Conservation (phyloP, 2,329 filamentous ascomycete species). For the Fusarium nisikadoi region DNA sequence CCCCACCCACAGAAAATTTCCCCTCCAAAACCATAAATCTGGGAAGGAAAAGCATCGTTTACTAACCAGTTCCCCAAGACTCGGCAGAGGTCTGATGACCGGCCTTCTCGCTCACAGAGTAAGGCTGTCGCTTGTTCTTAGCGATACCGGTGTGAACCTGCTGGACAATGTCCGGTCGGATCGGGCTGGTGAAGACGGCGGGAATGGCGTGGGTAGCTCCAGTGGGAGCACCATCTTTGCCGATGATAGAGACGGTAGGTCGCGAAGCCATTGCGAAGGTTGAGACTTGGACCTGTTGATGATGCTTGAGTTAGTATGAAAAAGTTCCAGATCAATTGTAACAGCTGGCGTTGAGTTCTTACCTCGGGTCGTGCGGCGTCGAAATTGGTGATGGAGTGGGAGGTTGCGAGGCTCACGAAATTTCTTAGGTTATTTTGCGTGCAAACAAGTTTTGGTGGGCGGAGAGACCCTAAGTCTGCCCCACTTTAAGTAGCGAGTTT, state of each 20-base stretch:
- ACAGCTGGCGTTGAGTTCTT: constrained; percentile 38
- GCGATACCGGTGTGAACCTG: constrained; percentile 99
- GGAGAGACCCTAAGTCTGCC: constrained; percentile 52
- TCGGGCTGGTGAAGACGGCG: constrained; percentile 95
- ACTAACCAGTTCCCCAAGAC: constrained; percentile 99
- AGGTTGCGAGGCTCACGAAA: constrained; percentile 50
- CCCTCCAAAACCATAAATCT: constrained; percentile 14
- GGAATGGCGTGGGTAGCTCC: constrained; percentile 92
- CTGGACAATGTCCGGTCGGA: constrained; percentile 99
- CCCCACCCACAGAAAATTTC: constrained; percentile 33
- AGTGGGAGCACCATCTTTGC: constrained; percentile 93
- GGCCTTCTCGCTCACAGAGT: constrained; percentile 99
- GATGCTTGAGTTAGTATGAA: constrained; percentile 35
- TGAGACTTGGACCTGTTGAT: constrained; percentile 51
- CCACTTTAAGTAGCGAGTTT: constrained; percentile 46
- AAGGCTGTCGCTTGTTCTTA: constrained; percentile 99
- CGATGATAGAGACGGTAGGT: constrained; percentile 97
- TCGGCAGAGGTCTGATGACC: constrained; percentile 99
- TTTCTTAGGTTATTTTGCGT: constrained; percentile 51
- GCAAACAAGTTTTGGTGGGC: constrained; percentile 50
- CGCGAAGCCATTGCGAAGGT: constrained; percentile 85
- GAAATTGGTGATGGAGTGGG: constrained; percentile 51
- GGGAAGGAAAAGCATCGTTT: constrained; percentile 21
- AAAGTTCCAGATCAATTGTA: constrained; percentile 7
- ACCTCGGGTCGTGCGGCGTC: constrained; percentile 56